Base-by-base conservation (phyloP, 306 rosid species). In the Vigna hirtella region DNA sequence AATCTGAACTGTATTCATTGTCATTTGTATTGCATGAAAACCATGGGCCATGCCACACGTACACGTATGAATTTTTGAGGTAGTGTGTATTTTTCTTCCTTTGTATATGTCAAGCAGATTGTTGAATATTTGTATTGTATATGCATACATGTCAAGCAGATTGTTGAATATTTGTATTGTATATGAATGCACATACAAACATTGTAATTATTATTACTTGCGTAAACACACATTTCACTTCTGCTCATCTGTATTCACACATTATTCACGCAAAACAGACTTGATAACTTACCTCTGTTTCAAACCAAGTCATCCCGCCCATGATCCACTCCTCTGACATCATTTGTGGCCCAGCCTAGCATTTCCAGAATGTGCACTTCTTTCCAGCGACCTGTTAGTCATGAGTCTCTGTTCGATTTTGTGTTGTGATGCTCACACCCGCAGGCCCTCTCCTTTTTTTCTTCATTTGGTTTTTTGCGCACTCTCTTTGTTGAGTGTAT, bases 1-100 rank as follows among this genome's bases (percentile, higher is more conserved):
- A 42, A 34, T 55, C 52, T 74, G 18, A 57, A 74, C 59, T 74
- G 64, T 38, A 18, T 24, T 24, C 22, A 43, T 52, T 67, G 12
- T 67, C 71, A 66, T 40, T 26, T 7, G 10, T 53, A 53, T 43
- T 66, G 32, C 65, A 72, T 20, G 65, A 56, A 66, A 66, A 26
- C 70, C 64, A 16, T 45, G 7, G 66, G 42, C 13, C n/a, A 7
- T 57, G 69, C 26, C 24, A 66, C 51, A 34, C 58, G 58, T 30
- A 66, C 51, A 34, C 58, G 58, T 30, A 48, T 12, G 42, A 63
- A 63, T 47, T 11, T 70, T 3, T 48, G 16, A n/a, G 58, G 26
- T 58, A 32, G 38, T 18, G 47, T 73, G 4, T 79, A 22, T 22
- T 50, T 71, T 71, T 51, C 20, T 51, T 10, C 16, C 68, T 4